Evolutionary conservation across 2,329 filamentous ascomycete genomes (phyloP).

Genomic region (Pestalotiopsis sp.): DNA sequence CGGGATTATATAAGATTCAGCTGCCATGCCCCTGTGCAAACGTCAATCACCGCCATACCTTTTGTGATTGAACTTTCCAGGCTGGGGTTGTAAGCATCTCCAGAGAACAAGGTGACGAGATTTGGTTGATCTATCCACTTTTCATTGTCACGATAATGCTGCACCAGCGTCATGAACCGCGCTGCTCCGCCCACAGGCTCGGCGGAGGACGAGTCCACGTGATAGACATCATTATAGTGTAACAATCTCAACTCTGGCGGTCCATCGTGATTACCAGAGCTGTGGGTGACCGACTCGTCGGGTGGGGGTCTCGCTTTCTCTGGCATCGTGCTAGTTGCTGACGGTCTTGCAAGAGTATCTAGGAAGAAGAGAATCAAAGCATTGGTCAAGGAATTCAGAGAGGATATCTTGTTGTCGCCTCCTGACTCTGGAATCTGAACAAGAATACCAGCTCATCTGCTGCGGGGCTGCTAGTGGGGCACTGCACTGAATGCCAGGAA

Average conservation of each 20-base stretch:
- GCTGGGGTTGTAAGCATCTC: constrained; percentile 90
- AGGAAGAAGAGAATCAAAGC: background rate
- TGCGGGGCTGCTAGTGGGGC: background rate
- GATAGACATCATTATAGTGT: constrained; percentile 95
- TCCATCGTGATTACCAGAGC: constrained; percentile 30
- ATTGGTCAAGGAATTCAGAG: background rate
- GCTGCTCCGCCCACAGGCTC: constrained; percentile 83
- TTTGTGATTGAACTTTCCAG: constrained; percentile 89
- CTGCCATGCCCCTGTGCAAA: too few relatives aligned
- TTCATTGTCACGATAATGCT: constrained; percentile 69
- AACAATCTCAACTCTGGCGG: constrained; percentile 76
- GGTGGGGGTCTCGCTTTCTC: constrained; percentile 29
- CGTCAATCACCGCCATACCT: constrained; percentile 45
- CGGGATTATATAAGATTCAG: too few relatives aligned
- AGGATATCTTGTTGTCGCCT: background rate
- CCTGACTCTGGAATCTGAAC: background rate
- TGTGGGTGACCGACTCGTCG: constrained; percentile 32
- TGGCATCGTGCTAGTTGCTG: background rate
- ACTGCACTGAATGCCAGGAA: background rate
- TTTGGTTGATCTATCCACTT: constrained; percentile 64
- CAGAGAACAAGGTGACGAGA: constrained; percentile 81
- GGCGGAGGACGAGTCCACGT: constrained; percentile 73
- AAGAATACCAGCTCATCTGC: background rate
- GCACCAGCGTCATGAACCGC: constrained; percentile 77
- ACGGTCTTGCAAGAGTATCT: background rate